These are phyloP conservation scores for Asterionellopsis glacialis DNA, from an alignment of 108 stramenopile species.

Conservation along the genomic window DNA sequence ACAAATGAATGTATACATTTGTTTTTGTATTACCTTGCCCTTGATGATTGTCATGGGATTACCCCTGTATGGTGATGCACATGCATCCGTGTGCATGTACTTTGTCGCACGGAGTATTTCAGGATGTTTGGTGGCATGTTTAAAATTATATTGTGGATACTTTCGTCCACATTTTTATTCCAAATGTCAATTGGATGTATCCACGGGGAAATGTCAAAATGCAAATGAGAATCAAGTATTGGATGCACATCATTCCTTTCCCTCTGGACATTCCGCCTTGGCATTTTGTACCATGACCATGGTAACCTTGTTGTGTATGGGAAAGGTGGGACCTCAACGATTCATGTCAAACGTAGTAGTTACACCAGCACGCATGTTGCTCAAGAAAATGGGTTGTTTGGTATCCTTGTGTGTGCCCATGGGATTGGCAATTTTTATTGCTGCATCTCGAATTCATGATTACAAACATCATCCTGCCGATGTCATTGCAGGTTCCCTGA, in stretches of 20 bases:
- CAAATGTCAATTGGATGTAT: neutral
- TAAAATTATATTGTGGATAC: neutral
- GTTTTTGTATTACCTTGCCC: too few species aligned
- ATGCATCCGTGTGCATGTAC: neutral
- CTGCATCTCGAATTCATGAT: conserved; percentile 13
- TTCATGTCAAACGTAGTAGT: neutral
- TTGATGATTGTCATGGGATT: too few species aligned
- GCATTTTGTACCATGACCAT: conserved; percentile 1
- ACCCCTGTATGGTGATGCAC: neutral
- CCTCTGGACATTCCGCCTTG: neutral
- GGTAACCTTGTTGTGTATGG: neutral
- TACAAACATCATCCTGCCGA: conserved; percentile 26
- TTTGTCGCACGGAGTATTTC: neutral
- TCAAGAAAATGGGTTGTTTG: neutral
- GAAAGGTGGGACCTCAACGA: neutral
- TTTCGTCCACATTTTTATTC: neutral
- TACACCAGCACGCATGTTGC: neutral
- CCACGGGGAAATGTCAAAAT: neutral
- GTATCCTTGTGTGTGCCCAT: neutral
- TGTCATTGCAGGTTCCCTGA: conserved; percentile 12
- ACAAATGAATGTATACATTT: too few species aligned
- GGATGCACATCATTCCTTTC: neutral
- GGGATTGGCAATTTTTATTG: conserved; percentile 8
- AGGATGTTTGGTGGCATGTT: neutral
- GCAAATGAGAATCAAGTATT: neutral